phyloP scores from a whole-genome alignment of 2,329 filamentous ascomycete species.

The Herpotrichia juniperi region DNA sequence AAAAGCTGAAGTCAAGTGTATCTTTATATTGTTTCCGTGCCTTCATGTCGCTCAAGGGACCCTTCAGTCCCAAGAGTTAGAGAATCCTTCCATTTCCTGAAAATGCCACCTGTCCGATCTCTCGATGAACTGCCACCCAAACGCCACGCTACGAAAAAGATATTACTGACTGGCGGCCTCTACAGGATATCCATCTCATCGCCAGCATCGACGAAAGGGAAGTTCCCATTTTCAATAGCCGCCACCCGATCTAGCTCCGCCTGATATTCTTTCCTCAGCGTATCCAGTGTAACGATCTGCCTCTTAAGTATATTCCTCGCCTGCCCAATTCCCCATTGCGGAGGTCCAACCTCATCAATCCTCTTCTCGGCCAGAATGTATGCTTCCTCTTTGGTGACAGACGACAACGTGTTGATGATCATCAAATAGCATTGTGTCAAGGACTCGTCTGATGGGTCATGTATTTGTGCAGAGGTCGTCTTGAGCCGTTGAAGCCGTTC shows the following conservation, averaged over 20 bases:
- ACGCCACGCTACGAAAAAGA: constrained; percentile 29
- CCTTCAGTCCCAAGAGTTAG: constrained; percentile 3
- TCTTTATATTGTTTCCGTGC: not conserved
- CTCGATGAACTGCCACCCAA: constrained; percentile 2
- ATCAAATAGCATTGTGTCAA: constrained; percentile 80
- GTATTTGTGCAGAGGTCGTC: constrained; percentile 43
- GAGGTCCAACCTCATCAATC: constrained; percentile 46
- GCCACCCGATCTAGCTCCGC: constrained; percentile 86
- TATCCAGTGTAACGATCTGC: constrained; percentile 81
- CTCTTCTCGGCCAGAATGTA: constrained; percentile 72
- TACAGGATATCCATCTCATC: constrained; percentile 47
- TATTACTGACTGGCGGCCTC: constrained; percentile 15
- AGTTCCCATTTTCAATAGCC: constrained; percentile 87
- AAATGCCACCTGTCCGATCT: not conserved
- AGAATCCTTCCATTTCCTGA: not conserved
- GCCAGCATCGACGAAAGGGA: constrained; percentile 66
- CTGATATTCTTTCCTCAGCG: constrained; percentile 88
- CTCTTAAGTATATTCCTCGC: constrained; percentile 61
- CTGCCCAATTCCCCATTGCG: constrained; percentile 38
- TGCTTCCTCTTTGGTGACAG: constrained; percentile 79
- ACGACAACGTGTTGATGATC: constrained; percentile 90
- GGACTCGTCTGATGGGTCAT: constrained; percentile 58
- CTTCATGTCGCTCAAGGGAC: not conserved
- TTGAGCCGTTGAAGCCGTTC: constrained; percentile 61
- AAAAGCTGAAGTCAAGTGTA: not conserved